A percentile compares a stretch with the other conserved stretches of the same genome.
phyloP scores from a whole-genome alignment of 2,329 filamentous ascomycete species.

The Fusarium setosum region DNA sequence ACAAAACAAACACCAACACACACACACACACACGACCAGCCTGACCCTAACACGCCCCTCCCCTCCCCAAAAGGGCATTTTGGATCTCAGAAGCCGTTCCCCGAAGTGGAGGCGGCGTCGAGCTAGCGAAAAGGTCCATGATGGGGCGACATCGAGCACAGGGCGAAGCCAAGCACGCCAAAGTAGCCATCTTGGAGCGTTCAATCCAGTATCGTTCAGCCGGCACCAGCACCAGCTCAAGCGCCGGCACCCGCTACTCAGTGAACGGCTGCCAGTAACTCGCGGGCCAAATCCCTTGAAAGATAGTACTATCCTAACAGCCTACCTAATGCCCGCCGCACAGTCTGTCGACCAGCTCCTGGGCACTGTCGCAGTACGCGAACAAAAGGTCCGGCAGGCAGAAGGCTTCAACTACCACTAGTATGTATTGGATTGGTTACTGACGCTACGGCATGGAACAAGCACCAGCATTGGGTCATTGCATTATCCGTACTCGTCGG shows the following conservation, averaged over 20 bases:
- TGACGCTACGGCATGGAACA: constrained; percentile 9
- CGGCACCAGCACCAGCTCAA: neutral
- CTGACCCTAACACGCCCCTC: neutral
- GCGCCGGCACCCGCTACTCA: neutral
- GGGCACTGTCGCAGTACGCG: constrained; percentile 22
- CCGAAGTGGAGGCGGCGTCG: constrained; percentile 35
- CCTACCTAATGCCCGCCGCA: neutral
- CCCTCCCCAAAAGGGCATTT: constrained; percentile 17
- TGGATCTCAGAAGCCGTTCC: constrained; percentile 28
- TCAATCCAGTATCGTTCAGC: constrained; percentile 13
- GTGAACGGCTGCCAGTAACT: neutral
- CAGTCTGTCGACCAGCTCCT: constrained; percentile 14
- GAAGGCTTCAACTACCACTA: constrained; percentile 23
- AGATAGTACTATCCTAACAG: neutral
- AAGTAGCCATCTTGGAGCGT: constrained; percentile 26
- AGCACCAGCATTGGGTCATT: constrained; percentile 3
- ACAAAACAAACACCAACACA: constrained; percentile 3
- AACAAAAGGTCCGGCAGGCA: constrained; percentile 15
- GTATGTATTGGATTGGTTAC: constrained; percentile 15
- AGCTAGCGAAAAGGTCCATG: constrained; percentile 30
- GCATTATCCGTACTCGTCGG: constrained; percentile 29
- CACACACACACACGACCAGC: constrained; percentile 1
- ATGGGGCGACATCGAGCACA: constrained; percentile 23
- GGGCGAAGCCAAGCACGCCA: constrained; percentile 29
- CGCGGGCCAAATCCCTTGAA: neutral